Evolutionary conservation across 2,329 filamentous ascomycete species (phyloP).

Genomic region (Cladosporium sp.): DNA sequence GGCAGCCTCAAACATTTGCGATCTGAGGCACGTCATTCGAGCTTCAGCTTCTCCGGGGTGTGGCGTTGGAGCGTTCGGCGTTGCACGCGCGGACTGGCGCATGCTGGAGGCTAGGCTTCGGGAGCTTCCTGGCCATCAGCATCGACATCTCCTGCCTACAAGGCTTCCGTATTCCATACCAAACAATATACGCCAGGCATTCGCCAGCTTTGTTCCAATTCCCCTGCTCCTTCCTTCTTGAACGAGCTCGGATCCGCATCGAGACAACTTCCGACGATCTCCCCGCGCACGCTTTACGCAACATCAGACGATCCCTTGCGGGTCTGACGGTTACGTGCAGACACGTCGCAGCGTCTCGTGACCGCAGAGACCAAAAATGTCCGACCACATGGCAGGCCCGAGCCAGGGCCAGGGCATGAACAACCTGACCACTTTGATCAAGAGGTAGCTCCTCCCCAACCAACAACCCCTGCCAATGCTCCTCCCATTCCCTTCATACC

Average conservation of each 20-base stretch:
- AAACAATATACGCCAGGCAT: background rate
- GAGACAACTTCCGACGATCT: background rate
- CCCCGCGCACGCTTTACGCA: too few species aligned
- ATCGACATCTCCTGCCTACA: background rate
- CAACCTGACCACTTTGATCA: conserved; percentile 94
- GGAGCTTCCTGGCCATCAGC: background rate
- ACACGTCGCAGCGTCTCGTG: conserved; percentile 1
- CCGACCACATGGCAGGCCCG: background rate
- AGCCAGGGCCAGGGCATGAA: conserved; percentile 63
- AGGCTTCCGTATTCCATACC: background rate
- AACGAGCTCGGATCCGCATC: background rate
- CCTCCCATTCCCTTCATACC: background rate
- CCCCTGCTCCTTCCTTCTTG: background rate
- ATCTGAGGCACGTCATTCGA: too few species aligned
- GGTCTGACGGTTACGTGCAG: conserved; percentile 8
- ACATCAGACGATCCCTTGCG: background rate
- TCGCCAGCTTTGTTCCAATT: background rate
- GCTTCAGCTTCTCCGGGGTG: too few species aligned
- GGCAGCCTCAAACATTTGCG: too few species aligned
- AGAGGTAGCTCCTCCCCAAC: conserved; percentile 57
- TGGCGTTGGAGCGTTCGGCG: too few species aligned
- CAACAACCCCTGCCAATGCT: conserved; percentile 9
- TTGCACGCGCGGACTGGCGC: too few species aligned
- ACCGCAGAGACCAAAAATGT: conserved; percentile 9
- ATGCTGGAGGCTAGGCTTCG: too few species aligned